Percentiles rank a stretch among this genome's conserved stretches.
Evolutionary conservation across 2,329 filamentous ascomycete genomes (phyloP).

Genomic region (Aureobasidium uvarum): DNA sequence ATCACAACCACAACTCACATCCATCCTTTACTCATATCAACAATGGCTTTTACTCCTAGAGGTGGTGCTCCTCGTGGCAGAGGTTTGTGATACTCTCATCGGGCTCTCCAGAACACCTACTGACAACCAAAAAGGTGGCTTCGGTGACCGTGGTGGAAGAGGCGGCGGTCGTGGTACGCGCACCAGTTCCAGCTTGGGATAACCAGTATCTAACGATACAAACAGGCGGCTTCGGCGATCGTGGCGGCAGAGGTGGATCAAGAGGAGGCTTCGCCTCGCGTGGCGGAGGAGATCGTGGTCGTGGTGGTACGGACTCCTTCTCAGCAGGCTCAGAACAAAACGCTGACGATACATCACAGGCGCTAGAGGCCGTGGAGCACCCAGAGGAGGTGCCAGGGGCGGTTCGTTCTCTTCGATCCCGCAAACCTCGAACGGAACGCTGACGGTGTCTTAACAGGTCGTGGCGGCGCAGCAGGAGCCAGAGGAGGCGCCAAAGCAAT

Average conservation of each 20-base stretch:
- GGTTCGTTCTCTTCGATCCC: too few species aligned
- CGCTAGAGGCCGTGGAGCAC: slow-evolving; percentile 33
- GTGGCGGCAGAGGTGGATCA: slow-evolving; percentile 36
- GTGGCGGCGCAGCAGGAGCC: too few species aligned
- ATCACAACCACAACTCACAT: not conserved
- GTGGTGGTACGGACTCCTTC: too few species aligned
- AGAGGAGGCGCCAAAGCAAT: too few species aligned
- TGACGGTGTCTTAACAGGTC: too few species aligned
- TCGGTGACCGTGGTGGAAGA: slow-evolving; percentile 35
- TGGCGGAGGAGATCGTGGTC: too few species aligned
- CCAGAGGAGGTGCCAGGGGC: slow-evolving; percentile 46
- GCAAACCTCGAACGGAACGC: too few species aligned
- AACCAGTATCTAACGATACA: not conserved
- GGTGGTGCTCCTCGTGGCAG: slow-evolving; percentile 37
- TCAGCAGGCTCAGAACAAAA: not conserved
- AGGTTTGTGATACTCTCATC: too few species aligned
- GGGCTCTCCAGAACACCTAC: too few species aligned
- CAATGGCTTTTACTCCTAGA: slow-evolving; percentile 48
- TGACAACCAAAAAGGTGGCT: too few species aligned
- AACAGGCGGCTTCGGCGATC: slow-evolving; percentile 36
- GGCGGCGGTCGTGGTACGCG: too few species aligned
- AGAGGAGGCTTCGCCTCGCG: too few species aligned
- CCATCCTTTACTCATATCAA: not conserved
- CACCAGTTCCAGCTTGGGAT: not conserved
- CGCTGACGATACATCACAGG: not conserved